Percentiles rank a stretch among this genome's conserved stretches.
phyloP scores from a whole-genome alignment of 805 yeast genomes.

The Cyberlindnera galapagoensis region DNA sequence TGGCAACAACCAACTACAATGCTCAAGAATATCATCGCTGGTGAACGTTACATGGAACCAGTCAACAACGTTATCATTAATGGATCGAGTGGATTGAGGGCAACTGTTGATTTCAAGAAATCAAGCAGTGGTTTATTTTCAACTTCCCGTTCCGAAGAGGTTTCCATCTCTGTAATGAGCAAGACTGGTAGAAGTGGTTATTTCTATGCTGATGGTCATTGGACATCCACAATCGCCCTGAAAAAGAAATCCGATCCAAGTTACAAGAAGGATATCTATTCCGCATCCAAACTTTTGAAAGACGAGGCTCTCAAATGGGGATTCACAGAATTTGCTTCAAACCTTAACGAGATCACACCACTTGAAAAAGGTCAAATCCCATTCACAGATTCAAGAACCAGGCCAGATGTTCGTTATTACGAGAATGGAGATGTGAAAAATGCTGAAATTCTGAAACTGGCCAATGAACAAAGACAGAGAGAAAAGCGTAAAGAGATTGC shows the following conservation, averaged over 20 bases:
- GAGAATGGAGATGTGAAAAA: conserved; percentile 61
- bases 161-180: conserved; percentile 29
- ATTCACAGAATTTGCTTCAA: conserved; percentile 75
- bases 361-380: conserved; percentile 62
- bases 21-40: conserved; percentile 84
- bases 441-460: conserved; percentile 66
- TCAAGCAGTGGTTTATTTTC: conserved; percentile 68
- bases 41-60: conserved; percentile 93
- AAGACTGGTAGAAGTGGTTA: conserved; percentile 16
- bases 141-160: conserved; percentile 65
- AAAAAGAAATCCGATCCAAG: conserved; percentile 17
- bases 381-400: conserved; percentile 81
- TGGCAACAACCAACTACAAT: conserved; percentile 83
- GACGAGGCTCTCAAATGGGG: conserved; percentile 68
- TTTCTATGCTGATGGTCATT: conserved; percentile 50
- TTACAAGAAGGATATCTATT: conserved; percentile 54
- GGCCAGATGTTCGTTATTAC: conserved; percentile 79
- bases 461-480: conserved; percentile 77
- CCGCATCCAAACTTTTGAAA: conserved; percentile 55
- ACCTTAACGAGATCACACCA: conserved; percentile 70
- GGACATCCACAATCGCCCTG: conserved; percentile 67
- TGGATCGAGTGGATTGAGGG: conserved; percentile 62
- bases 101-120: conserved; percentile 63
- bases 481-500: conserved; percentile 57
- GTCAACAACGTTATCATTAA: conserved; percentile 57